Conservation (phyloP, 306 rosid genomes). For the Astragalus membranaceus region DNA sequence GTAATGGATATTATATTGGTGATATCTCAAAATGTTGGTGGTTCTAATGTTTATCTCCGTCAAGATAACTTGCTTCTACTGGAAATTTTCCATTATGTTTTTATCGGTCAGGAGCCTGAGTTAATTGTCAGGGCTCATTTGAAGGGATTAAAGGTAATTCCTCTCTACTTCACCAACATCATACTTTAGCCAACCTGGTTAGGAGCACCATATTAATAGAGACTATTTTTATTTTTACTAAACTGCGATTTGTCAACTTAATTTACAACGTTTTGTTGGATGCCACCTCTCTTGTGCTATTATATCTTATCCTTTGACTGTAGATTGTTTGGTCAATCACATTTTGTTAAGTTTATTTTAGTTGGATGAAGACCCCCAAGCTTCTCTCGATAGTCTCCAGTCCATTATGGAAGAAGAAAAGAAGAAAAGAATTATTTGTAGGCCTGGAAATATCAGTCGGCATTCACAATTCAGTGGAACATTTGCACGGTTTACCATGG, state of each 20-base stretch:
- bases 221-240: neutral
- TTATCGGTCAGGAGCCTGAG: constrained; percentile 86
- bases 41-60: constrained; percentile 55
- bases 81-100: constrained; percentile 74
- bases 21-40: constrained; percentile 61
- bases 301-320: neutral
- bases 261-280: neutral
- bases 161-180: constrained; percentile 1
- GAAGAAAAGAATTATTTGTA: constrained; percentile 47
- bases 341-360: constrained; percentile 21
- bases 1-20: constrained; percentile 82
- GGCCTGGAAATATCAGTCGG: constrained; percentile 41
- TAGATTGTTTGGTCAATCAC: constrained; percentile 15
- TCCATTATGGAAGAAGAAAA: constrained; percentile 71
- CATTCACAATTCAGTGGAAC: constrained; percentile 86
- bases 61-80: constrained; percentile 85
- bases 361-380: constrained; percentile 47
- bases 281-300: neutral
- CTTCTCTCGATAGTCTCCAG: constrained; percentile 61
- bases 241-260: neutral
- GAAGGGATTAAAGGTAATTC: constrained; percentile 48
- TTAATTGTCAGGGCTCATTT: constrained; percentile 47
- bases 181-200: constrained; percentile 9
- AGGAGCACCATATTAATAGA: neutral
- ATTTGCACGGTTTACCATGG: constrained; percentile 71